phyloP scores from a whole-genome alignment of 2,329 filamentous ascomycete genomes.

The Alternaria ventricosa region DNA sequence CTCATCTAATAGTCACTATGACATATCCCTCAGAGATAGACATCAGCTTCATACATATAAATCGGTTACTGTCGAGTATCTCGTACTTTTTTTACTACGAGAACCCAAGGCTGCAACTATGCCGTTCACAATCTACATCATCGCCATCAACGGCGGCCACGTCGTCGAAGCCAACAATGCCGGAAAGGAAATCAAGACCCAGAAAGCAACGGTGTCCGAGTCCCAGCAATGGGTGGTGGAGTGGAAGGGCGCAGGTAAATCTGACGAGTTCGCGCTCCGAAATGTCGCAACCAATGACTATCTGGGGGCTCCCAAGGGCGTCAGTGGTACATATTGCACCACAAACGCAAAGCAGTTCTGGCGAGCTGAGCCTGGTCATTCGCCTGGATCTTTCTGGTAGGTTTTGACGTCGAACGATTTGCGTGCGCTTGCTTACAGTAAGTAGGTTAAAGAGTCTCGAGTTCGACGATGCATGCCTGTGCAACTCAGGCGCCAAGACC shows the following conservation, averaged over 20 bases:
- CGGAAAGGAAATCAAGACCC: not conserved
- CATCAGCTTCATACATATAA: too few relatives aligned
- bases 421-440: not conserved
- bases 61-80: too few relatives aligned
- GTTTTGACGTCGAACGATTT: not conserved
- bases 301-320: not conserved
- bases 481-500: not conserved
- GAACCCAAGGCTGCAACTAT: not conserved
- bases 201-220: not conserved
- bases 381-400: constrained; percentile 2
- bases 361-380: not conserved
- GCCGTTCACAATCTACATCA: not conserved
- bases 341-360: constrained; percentile 1
- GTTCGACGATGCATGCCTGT: not conserved
- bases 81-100: too few relatives aligned
- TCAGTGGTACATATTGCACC: not conserved
- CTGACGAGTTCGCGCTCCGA: not conserved
- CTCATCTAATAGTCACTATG: too few relatives aligned
- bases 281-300: not conserved
- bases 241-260: not conserved
- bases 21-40: too few relatives aligned
- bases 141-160: not conserved
- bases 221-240: not conserved
- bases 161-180: not conserved
- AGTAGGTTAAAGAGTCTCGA: not conserved